A percentile compares a stretch with the other conserved stretches of the same genome.
phyloP scores from a whole-genome alignment of 306 rosid species.

The Hippophae tibetana region DNA sequence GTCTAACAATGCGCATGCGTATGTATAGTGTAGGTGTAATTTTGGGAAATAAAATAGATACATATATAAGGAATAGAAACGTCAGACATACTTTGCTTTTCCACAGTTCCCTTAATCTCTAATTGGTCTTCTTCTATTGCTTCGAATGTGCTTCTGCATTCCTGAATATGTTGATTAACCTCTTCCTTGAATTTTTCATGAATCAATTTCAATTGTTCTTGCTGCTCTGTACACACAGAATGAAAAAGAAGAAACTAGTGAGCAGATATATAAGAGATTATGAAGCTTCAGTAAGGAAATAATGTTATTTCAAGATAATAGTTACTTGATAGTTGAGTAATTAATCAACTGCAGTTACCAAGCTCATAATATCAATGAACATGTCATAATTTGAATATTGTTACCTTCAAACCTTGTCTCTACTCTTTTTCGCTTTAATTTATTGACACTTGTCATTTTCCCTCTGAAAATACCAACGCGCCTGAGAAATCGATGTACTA shows the following conservation, averaged over 20 bases:
- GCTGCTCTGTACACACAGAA: constrained; percentile 45
- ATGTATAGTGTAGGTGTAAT: background rate
- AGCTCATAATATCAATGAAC: constrained; percentile 7
- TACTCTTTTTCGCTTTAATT: constrained; percentile 61
- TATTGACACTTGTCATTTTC: constrained; percentile 44
- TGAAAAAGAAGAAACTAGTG: background rate
- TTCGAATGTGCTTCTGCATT: constrained; percentile 58
- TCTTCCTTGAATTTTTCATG: constrained; percentile 73
- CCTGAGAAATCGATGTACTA: constrained; percentile 9
- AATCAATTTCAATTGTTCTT: constrained; percentile 54
- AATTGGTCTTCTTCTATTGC: constrained; percentile 57
- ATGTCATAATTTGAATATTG: constrained; percentile 10
- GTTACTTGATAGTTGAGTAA: background rate
- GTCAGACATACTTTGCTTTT: constrained; percentile 60
- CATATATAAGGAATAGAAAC: constrained; percentile 14
- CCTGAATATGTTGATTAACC: constrained; percentile 66
- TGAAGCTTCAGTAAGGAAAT: constrained; percentile 10
- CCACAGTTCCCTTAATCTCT: constrained; percentile 64
- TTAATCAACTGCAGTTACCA: background rate
- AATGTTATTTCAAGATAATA: background rate
- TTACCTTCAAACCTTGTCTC: constrained; percentile 72
- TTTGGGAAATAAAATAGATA: background rate
- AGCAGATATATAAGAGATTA: background rate
- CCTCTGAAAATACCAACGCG: constrained; percentile 46
- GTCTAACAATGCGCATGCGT: background rate